phyloP scores from a whole-genome alignment of 306 rosid genomes.

The Herpetospermum pedunculosum region DNA sequence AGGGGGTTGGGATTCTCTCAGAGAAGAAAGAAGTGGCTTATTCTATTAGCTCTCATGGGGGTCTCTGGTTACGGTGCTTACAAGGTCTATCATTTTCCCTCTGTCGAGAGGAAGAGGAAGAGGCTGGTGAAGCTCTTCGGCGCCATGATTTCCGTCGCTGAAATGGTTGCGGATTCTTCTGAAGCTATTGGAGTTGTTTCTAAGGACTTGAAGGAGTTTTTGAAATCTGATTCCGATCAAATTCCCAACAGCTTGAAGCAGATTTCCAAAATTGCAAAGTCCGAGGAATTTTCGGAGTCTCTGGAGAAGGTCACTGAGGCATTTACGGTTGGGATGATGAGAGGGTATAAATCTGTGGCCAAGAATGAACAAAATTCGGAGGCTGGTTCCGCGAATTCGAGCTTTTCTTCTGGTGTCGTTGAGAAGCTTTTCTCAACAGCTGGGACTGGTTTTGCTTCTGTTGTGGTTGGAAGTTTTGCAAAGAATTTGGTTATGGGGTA shows the following conservation, averaged over 20 bases:
- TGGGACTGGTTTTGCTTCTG: slow-evolving; percentile 75
- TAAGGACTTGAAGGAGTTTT: slow-evolving; percentile 52
- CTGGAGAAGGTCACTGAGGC: slow-evolving; percentile 44
- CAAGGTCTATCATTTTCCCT: slow-evolving; percentile 44
- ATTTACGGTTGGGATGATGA: slow-evolving; percentile 40
- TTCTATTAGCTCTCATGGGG: slow-evolving; percentile 43
- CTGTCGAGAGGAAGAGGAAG: slow-evolving; percentile 40
- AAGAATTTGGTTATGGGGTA: slow-evolving; percentile 68
- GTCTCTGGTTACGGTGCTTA: slow-evolving; percentile 66
- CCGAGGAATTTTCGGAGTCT: slow-evolving; percentile 45
- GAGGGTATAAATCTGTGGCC: slow-evolving; percentile 29
- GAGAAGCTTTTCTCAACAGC: slow-evolving; percentile 56
- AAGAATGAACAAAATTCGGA: slow-evolving; percentile 8
- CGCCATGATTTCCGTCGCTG: slow-evolving; percentile 49
- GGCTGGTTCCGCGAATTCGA: slow-evolving; percentile 10
- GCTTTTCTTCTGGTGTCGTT: slow-evolving; percentile 30
- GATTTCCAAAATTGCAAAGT: slow-evolving; percentile 52
- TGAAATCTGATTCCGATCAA: slow-evolving; percentile 58
- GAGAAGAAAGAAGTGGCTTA: slow-evolving; percentile 37
- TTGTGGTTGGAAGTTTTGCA: slow-evolving; percentile 91
- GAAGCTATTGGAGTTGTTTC: slow-evolving; percentile 44
- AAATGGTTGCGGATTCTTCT: slow-evolving; percentile 51
- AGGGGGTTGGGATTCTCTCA: slow-evolving; percentile 32
- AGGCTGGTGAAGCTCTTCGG: slow-evolving; percentile 36
- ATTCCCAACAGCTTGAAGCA: slow-evolving; percentile 73